Base-by-base conservation (phyloP, 768 basidiomycete species). In the Lactifluus piperatus region DNA sequence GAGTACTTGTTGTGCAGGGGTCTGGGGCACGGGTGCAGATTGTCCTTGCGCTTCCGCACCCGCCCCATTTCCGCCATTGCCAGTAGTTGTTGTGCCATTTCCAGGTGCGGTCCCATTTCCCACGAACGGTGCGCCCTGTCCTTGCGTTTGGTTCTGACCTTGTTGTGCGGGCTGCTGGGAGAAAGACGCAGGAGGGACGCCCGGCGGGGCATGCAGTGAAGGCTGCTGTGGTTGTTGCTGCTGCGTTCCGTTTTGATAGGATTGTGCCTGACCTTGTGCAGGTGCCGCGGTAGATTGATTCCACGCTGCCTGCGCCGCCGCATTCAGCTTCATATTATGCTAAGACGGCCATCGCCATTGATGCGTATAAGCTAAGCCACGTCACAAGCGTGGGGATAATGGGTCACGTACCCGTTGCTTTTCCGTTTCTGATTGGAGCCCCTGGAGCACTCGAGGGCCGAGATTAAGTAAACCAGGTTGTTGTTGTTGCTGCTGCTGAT, bases 401-500 rank as follows among this genome's bases (percentile, higher is more conserved):
- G n/a, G 32, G 36, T 56, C 32, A 79, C 84, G 73, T 73, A 87
- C 85, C 77, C 87, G 79, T 62, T 69, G 68, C 67, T 89, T 88
- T 67, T 88, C 88, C 18, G 79, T 73, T 56, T 90, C 88, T 20
- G 78, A 74, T 71, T 81, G 81, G 58, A 81, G 79, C 7, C 66
- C 65, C 30, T 69, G 69, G 49, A 69, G 43, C 68, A 70, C 64
- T 71, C 76, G 59, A 68, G 75, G 71, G 22, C 71, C 71, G 55
- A 80, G 63, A 58, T 85, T 88, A 64, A 89, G 71, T 77, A 90
- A 77, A 55, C 86, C 86, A 7, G 87, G 86, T 32, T 32, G 30
- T 32, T 32, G 30, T 32, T 82, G 77, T 54, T 83, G 80, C 68
- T 83, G 80, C 56, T 78, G 80, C 57, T 77, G 79, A 50, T 71